A percentile compares a stretch with the other conserved stretches of the same genome.
phyloP scores from a whole-genome alignment of 2,329 filamentous ascomycete species.

The Coniochaeta ligniaria region DNA sequence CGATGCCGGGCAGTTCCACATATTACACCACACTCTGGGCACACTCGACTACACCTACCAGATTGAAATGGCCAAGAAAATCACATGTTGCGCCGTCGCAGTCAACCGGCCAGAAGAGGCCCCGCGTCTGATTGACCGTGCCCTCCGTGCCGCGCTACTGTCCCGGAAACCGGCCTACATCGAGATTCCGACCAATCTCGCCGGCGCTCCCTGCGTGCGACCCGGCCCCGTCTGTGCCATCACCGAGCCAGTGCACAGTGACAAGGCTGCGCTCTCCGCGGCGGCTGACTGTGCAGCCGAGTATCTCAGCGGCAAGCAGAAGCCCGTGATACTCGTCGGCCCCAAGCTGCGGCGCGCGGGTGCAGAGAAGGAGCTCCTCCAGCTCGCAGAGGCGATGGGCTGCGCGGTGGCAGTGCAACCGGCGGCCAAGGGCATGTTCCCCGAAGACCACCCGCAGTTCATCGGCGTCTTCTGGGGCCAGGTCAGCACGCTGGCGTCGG shows the following conservation, averaged over 20 bases:
- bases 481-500: conserved; percentile 16
- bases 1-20: conserved; percentile 15
- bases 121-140: conserved; percentile 17
- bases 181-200: conserved; percentile 19
- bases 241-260: conserved; percentile 12
- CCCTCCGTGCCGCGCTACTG: conserved; percentile 16
- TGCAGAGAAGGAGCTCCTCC: conserved; percentile 13
- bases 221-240: conserved; percentile 18
- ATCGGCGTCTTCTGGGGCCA: conserved; percentile 19
- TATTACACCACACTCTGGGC: conserved; percentile 21
- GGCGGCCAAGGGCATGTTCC: conserved; percentile 21
- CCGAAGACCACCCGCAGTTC: conserved; percentile 18
- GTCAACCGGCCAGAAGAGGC: conserved; percentile 17
- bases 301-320: conserved; percentile 16
- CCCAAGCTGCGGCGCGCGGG: conserved; percentile 13
- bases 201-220: conserved; percentile 16
- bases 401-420: conserved; percentile 19
- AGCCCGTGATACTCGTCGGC: conserved; percentile 18
- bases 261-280: conserved; percentile 13
- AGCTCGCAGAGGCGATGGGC: conserved; percentile 18
- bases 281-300: conserved; percentile 14
- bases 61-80: conserved; percentile 22
- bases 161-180: conserved; percentile 18
- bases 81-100: conserved; percentile 21
- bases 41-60: conserved; percentile 19